phyloP scores from a whole-genome alignment of 78 protist species.

The Pelomyxa schiedti region DNA sequence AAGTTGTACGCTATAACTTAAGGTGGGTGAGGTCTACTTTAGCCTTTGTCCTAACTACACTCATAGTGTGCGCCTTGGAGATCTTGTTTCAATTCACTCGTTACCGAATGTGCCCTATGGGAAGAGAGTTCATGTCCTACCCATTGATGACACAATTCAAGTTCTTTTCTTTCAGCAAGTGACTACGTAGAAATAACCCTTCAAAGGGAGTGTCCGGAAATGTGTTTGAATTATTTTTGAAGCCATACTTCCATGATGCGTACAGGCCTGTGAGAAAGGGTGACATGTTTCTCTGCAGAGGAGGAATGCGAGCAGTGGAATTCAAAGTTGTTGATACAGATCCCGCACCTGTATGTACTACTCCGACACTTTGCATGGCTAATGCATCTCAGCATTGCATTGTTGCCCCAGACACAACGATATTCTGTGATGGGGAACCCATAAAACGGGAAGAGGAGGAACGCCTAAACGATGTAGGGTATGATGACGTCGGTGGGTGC shows the following conservation, averaged over 20 bases:
- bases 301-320: constrained; percentile 99
- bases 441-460: constrained; percentile 97
- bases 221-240: constrained; percentile 92
- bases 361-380: constrained; percentile 11
- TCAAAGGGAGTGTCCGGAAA: constrained; percentile 97
- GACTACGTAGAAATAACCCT: too few relatives aligned
- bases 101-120: constrained; percentile 88
- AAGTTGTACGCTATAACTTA: constrained; percentile 50
- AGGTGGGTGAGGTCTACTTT: not conserved
- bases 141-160: constrained; percentile 99
- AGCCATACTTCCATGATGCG: constrained; percentile 98
- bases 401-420: constrained; percentile 93
- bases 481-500: constrained; percentile 99
- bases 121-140: constrained; percentile 89
- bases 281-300: constrained; percentile 64
- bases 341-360: constrained; percentile 58
- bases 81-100: constrained; percentile 83
- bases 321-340: constrained; percentile 98
- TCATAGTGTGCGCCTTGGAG: constrained; percentile 89
- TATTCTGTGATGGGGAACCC: constrained; percentile 99
- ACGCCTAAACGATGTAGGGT: constrained; percentile 76
- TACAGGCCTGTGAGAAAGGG: constrained; percentile 99
- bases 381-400: constrained; percentile 43
- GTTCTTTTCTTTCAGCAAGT: too few relatives aligned
- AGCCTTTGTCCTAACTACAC: constrained; percentile 23